Evolutionary conservation across 2,329 filamentous ascomycete species (phyloP).

Genomic region (Epicoccum sorghinum): DNA sequence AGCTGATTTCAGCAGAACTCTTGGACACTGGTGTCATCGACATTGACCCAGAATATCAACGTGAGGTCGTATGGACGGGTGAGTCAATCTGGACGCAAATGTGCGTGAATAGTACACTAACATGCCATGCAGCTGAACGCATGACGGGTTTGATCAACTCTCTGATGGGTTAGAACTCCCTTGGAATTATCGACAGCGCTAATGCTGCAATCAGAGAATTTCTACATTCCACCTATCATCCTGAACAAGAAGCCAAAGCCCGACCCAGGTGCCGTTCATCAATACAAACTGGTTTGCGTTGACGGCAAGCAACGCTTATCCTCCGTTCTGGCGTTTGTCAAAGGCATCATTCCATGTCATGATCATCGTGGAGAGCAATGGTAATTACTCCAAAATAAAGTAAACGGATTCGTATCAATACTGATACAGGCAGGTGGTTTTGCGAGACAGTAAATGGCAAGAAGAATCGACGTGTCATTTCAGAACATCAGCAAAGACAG

Average conservation of each 20-base stretch:
- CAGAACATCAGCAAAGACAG: slow-evolving; percentile 41
- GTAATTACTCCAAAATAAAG: slow-evolving; percentile 32
- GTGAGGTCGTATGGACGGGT: slow-evolving; percentile 54
- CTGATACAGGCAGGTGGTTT: slow-evolving; percentile 35
- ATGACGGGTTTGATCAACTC: slow-evolving; percentile 46
- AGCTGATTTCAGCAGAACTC: slow-evolving; percentile 22
- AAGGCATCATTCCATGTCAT: slow-evolving; percentile 52
- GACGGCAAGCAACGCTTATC: slow-evolving; percentile 58
- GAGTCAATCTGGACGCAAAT: slow-evolving; percentile 1
- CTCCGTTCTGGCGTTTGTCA: slow-evolving; percentile 53
- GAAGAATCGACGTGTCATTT: slow-evolving; percentile 40
- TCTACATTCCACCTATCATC: slow-evolving; percentile 56
- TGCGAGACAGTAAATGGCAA: slow-evolving; percentile 14
- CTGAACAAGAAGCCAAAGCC: slow-evolving; percentile 47
- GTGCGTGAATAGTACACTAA: not conserved
- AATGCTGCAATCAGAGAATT: slow-evolving; percentile 38
- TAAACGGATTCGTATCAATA: not conserved
- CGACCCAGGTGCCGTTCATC: slow-evolving; percentile 16
- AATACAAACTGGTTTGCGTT: slow-evolving; percentile 48
- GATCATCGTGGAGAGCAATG: slow-evolving; percentile 52
- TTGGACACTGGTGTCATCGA: slow-evolving; percentile 40
- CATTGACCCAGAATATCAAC: slow-evolving; percentile 55
- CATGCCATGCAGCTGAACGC: slow-evolving; percentile 27
- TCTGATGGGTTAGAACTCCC: slow-evolving; percentile 35
- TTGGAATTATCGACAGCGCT: not conserved